phyloP scores from a whole-genome alignment of 208 protist genomes.

The Borovskyia barvae region DNA sequence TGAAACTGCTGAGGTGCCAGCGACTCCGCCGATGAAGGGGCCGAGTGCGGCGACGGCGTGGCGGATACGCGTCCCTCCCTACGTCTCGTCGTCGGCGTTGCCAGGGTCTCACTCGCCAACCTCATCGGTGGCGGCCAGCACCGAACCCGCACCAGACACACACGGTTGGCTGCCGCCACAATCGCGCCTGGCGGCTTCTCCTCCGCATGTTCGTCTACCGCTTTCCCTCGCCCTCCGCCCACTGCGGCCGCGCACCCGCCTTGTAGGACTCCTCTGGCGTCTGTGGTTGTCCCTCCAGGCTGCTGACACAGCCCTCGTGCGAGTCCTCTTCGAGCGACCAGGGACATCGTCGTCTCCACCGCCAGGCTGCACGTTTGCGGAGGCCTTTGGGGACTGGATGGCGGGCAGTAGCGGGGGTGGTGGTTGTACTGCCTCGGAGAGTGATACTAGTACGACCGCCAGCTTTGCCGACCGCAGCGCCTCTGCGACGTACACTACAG shows the following conservation, averaged over 20 bases:
- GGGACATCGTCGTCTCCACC: constrained; percentile 12
- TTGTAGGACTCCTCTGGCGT: constrained; percentile 66
- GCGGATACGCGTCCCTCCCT: constrained; percentile 1
- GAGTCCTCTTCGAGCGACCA: constrained; percentile 12
- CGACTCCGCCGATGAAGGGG: not conserved
- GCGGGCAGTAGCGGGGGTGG: not conserved
- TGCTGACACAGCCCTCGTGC: constrained; percentile 18
- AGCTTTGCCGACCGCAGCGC: not conserved
- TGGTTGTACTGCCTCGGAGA: not conserved
- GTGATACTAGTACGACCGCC: not conserved
- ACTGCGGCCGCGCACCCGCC: constrained; percentile 48
- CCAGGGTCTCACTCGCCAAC: no score
- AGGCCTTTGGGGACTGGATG: constrained; percentile 25
- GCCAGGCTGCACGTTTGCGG: constrained; percentile 17
- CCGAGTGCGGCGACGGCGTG: not conserved
- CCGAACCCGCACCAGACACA: no score
- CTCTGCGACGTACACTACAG: no score
- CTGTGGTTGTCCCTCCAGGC: constrained; percentile 37
- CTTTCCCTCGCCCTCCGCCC: constrained; percentile 48
- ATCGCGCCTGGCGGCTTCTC: no score
- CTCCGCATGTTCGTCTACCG: constrained; percentile 24
- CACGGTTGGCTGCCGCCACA: no score
- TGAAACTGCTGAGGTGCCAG: not conserved
- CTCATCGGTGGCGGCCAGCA: not conserved
- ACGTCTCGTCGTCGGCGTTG: no score